Base-by-base conservation (phyloP, 805 yeast species). In the Ogataea philodendri region DNA sequence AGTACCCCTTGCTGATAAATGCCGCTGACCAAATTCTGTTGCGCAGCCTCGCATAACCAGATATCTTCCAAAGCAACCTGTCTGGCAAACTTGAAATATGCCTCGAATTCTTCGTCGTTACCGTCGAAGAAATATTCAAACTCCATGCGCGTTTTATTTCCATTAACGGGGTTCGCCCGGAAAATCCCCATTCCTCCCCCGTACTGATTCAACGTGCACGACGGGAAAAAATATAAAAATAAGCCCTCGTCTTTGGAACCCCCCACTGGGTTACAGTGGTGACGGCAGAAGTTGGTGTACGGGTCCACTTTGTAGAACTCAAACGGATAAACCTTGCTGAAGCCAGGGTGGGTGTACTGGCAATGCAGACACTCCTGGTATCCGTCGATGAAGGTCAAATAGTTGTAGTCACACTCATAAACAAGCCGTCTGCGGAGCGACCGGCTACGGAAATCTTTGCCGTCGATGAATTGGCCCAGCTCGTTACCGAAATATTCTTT, bases 11-110 rank as follows among this genome's bases (percentile, higher is more conserved):
- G 37, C 29, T 43, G 42, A 34, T 57, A 57, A 19, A 52, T 35
- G 5, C 55, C 59, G 16, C 34, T 32, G 21, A 31, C 35, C 15
- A 57, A 35, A 32, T 55, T 57, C 32, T 42, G 43, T 35, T 57
- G 62, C 8, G 55, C 52, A 11, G 52, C 51, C 41, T 55, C 62
- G 33, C 62, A 57, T 29, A 57, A 37, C 49, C 51, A 47, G 23
- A 50, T 44, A 30, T 57, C 62, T 44, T 57, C 62, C 15, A 44
- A 19, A 9, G 60, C 60, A 29, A 57, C 62, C 41, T 55, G 60
- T 40, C 62, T 48, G 3, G 57, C 60, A 45, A 57, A 57, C 24
- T 48, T 46, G 33, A 41, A 55, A 38, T 55, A 57, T 6, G 26
- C 44, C 38, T 55, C 53, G 30, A 51, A 57, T 4, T 51, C 54